These are phyloP conservation scores for Basipetospora chlamydospora DNA, from an alignment of 2,329 filamentous ascomycete genomes.

Conservation along the genomic window DNA sequence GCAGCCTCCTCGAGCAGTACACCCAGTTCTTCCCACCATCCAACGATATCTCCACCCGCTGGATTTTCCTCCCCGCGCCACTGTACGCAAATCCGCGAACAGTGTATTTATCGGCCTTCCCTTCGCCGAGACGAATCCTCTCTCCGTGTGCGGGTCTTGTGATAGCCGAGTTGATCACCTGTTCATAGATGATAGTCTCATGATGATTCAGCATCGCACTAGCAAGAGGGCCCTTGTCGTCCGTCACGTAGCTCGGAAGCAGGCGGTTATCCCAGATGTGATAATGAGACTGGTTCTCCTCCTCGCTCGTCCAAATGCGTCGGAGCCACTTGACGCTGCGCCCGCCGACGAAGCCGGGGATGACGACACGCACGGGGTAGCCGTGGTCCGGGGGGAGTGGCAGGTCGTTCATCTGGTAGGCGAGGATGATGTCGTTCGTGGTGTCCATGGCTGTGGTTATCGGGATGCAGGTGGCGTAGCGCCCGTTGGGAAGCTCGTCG, in stretches of 20 bases:
- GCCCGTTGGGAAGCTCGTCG: constrained; percentile 29
- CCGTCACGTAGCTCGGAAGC: constrained; percentile 33
- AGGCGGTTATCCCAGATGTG: constrained; percentile 36
- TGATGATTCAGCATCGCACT: constrained; percentile 31
- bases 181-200: constrained; percentile 31
- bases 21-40: constrained; percentile 29
- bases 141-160: constrained; percentile 30
- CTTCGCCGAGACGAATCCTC: constrained; percentile 20
- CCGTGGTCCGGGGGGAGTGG: constrained; percentile 29
- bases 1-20: constrained; percentile 21
- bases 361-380: constrained; percentile 23
- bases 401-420: constrained; percentile 29
- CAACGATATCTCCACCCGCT: constrained; percentile 31
- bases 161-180: constrained; percentile 33
- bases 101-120: constrained; percentile 24
- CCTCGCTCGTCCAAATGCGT: constrained; percentile 23
- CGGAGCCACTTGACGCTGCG: constrained; percentile 32
- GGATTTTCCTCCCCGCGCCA: constrained; percentile 32
- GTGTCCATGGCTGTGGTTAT: constrained; percentile 32
- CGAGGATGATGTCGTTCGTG: constrained; percentile 31
- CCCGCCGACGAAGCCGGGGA: constrained; percentile 28
- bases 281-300: constrained; percentile 29
- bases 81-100: constrained; percentile 33
- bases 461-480: constrained; percentile 31
- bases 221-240: constrained; percentile 31